Base-by-base conservation (phyloP, 805 yeast species). In the Candida ovalis region DNA sequence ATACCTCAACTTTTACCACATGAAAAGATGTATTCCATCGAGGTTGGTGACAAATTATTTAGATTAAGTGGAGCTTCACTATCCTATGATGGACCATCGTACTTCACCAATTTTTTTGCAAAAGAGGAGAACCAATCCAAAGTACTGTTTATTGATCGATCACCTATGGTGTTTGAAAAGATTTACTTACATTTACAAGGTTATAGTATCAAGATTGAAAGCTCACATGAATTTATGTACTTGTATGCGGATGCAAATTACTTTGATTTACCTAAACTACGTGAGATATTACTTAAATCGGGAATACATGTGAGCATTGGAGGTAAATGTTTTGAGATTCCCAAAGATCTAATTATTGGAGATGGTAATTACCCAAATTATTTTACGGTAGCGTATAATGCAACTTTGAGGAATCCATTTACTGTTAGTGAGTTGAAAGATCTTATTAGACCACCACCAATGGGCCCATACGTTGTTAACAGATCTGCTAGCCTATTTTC, bases 81-180 rank as follows among this genome's bases (percentile, higher is more conserved):
- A 35, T 84, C 89, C 23, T 86, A 86, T 2, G 97, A 90, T 67
- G 84, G 84, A 0, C 97, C 97, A 0, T 87, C 95, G 4, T 89
- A 86, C 62, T 91, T 90, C 70, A 88, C 97, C 2, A 72, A 76
- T 24, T 88, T 72, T 68, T 90, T 90, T 62, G 56, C 58, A 4
- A 59, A 68, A 19, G 70, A 59, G 22, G 57, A 57, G 2, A 75
- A 75, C 49, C 58, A 65, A 17, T 61, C 60, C 8, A 71, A 69
- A 36, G 67, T 75, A 0, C 63, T 88, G 9, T 81, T 80, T 57
- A 80, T 90, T 46, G 97, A 90, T 63, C 70, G 97, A 33, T 82
- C 84, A 9, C 85, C 95, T 0, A 70, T 64, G 1, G 77, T 87
- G 0, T 90, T 90, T 62, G 78, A 80, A 47, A 70, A 73, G 52